These are phyloP conservation scores for Zoysia matrella DNA, from an alignment of 202 grass and related monocot genomes.

Conservation along the genomic window DNA sequence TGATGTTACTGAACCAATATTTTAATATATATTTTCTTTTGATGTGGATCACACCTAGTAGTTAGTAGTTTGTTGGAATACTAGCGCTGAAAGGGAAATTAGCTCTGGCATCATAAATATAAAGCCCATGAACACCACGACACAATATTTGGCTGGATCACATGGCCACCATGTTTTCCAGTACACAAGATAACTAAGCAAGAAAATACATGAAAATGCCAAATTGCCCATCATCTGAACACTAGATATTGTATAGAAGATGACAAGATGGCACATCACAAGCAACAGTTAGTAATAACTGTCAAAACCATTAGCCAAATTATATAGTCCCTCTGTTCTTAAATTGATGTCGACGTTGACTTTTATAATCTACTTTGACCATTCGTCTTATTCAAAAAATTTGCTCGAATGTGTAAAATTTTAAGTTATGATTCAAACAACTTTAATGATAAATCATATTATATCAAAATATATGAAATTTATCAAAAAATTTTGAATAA, in stretches of 20 bases:
- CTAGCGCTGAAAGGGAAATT: neutral
- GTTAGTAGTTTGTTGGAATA: neutral
- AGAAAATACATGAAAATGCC: neutral
- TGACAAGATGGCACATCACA: neutral
- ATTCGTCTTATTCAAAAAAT: no score
- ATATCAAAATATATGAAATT: no score
- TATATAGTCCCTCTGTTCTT: neutral
- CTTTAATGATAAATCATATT: no score
- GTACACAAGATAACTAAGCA: neutral
- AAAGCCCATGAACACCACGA: neutral
- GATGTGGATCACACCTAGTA: neutral
- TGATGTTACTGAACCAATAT: neutral
- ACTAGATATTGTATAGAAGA: neutral
- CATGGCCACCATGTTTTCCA: neutral
- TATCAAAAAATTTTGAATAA: no score
- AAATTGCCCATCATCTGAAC: neutral
- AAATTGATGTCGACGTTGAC: no score
- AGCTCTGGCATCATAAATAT: neutral
- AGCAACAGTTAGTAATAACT: neutral
- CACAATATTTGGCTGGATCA: neutral
- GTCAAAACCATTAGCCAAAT: neutral
- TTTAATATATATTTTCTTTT: neutral
- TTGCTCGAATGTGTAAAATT: no score
- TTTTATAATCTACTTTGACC: no score
- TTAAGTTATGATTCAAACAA: no score